Conservation (phyloP, 192 early-diverging fungal species). For the Mortierella alpina region DNA sequence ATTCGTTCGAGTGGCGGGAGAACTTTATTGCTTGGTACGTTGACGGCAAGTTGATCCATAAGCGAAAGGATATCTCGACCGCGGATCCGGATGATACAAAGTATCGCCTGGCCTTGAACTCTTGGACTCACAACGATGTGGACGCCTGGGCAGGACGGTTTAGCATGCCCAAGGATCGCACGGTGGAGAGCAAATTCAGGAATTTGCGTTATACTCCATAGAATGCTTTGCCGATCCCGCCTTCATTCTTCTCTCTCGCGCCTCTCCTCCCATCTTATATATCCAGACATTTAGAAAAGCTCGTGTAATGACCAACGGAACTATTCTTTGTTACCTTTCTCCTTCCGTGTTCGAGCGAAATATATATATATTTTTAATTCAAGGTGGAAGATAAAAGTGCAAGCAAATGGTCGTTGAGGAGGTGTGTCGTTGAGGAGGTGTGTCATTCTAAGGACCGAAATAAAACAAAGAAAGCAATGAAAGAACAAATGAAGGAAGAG, state of each 20-base stretch:
- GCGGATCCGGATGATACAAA: neutral
- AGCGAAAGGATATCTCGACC: conserved; percentile 10
- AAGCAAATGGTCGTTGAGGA: neutral
- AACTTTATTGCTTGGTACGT: conserved; percentile 19
- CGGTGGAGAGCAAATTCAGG: conserved; percentile 15
- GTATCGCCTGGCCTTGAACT: conserved; percentile 27
- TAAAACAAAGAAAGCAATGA: neutral
- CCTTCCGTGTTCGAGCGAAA: neutral
- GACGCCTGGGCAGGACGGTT: conserved; percentile 41
- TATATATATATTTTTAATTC: neutral
- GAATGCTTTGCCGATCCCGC: neutral
- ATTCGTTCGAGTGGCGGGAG: conserved; percentile 24
- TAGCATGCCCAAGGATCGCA: neutral
- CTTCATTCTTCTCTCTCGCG: too few species aligned
- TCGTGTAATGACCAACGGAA: too few species aligned
- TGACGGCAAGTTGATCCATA: conserved; percentile 21
- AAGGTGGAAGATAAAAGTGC: neutral
- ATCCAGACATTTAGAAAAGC: too few species aligned
- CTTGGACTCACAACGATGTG: conserved; percentile 23
- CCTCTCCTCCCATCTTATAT: too few species aligned
- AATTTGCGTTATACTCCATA: conserved; percentile 31
- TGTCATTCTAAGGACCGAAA: conserved; percentile 15
- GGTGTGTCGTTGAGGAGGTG: neutral
- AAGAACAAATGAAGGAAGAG: conserved; percentile 9
- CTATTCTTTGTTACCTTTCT: neutral